Conservation (phyloP, 371 early-diverging fungal genomes). For the Rhizopus microsporus region DNA sequence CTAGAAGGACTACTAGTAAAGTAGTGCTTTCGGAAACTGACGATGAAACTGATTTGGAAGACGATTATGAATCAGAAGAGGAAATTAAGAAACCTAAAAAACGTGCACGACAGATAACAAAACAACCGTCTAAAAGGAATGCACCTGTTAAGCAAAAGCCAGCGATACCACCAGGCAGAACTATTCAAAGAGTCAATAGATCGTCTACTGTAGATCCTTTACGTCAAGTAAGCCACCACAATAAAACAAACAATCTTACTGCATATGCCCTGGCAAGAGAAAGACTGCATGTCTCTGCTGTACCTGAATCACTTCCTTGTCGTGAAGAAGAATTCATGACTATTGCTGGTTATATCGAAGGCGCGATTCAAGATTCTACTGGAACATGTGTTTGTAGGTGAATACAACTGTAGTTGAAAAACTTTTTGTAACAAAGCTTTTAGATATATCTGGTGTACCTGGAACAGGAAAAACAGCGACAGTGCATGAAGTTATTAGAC, state of each 20-base stretch:
- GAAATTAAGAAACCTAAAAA: background rate
- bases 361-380: conserved; percentile 73
- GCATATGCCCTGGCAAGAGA: conserved; percentile 71
- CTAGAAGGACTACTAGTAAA: background rate
- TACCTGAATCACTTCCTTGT: conserved; percentile 89
- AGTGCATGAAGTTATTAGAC: conserved; percentile 81
- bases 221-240: conserved; percentile 13
- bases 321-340: conserved; percentile 87
- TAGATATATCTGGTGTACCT: conserved; percentile 94
- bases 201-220: conserved; percentile 15
- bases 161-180: background rate
- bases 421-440: background rate
- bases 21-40: background rate
- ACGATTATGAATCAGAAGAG: conserved; percentile 1
- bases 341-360: conserved; percentile 70
- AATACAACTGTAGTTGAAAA: background rate
- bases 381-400: conserved; percentile 83
- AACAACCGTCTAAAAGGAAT: background rate
- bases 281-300: conserved; percentile 84
- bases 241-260: conserved; percentile 19
- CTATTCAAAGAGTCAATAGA: conserved; percentile 24
- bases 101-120: background rate
- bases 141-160: background rate
- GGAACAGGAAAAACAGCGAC: conserved; percentile 99
- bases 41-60: background rate